phyloP scores from a whole-genome alignment of 208 protist genomes.

The Chromosphaera perkinsii region DNA sequence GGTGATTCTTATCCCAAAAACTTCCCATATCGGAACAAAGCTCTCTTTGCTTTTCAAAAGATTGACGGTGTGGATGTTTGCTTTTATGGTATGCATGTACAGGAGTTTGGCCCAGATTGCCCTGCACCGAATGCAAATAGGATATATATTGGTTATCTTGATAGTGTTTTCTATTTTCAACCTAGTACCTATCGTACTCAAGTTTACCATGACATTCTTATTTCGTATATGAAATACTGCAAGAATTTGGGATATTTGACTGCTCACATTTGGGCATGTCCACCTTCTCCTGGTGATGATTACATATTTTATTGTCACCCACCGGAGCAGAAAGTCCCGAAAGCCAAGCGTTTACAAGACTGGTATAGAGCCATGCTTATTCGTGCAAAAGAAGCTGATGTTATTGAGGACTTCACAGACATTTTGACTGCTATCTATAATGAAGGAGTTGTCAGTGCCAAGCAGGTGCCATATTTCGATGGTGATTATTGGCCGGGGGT shows the following conservation, averaged over 20 bases:
- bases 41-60: conserved; percentile 34
- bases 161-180: conserved; percentile 30
- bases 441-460: neutral
- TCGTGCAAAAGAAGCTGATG: conserved; percentile 2
- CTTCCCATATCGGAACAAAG: conserved; percentile 28
- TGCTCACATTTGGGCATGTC: conserved; percentile 49
- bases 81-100: conserved; percentile 44
- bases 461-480: conserved; percentile 24
- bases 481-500: conserved; percentile 40
- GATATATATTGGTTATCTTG: conserved; percentile 46
- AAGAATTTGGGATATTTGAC: conserved; percentile 22
- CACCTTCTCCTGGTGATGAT: conserved; percentile 42
- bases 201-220: conserved; percentile 42
- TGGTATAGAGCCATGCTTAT: conserved; percentile 42
- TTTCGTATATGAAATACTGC: conserved; percentile 29
- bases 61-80: conserved; percentile 30
- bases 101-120: conserved; percentile 40
- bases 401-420: conserved; percentile 6
- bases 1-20: neutral
- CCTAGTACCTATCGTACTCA: conserved; percentile 19
- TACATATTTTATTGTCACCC: conserved; percentile 50
- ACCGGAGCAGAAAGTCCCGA: conserved; percentile 24
- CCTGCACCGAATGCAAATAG: conserved; percentile 37
- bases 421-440: neutral
- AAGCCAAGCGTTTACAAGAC: conserved; percentile 33